Conservation (phyloP, 345 rosid species). For the Hevea brasiliensis region DNA sequence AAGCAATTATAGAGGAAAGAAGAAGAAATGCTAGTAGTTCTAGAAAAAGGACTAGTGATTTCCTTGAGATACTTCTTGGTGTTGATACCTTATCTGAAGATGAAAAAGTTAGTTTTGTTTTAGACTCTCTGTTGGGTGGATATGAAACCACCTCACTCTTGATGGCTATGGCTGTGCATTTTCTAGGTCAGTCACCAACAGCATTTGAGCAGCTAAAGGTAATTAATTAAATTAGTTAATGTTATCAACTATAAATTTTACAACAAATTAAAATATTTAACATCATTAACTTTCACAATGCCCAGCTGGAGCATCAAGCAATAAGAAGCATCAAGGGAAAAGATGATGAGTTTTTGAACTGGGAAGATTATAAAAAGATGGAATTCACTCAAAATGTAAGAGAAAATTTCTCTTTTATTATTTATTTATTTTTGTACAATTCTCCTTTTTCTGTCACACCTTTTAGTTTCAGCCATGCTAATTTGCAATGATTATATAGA, state of each 20-base stretch:
- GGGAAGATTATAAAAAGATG: constrained; percentile 58
- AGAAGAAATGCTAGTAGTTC: constrained; percentile 15
- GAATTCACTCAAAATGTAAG: constrained; percentile 50
- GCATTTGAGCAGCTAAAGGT: constrained; percentile 51
- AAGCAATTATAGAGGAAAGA: constrained; percentile 50
- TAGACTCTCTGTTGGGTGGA: constrained; percentile 61
- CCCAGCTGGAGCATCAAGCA: constrained; percentile 41
- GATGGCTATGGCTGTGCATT: constrained; percentile 47
- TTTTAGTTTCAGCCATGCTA: constrained; percentile 1
- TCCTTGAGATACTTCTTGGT: constrained; percentile 44
- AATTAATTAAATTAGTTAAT: neutral
- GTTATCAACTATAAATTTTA: no score
- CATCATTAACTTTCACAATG: neutral
- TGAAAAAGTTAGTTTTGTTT: constrained; percentile 54
- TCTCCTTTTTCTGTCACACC: neutral
- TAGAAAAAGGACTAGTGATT: constrained; percentile 30
- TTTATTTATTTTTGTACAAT: neutral
- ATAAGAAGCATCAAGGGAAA: constrained; percentile 41
- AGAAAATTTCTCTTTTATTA: neutral
- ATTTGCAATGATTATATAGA: constrained; percentile 7
- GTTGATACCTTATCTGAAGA: constrained; percentile 55
- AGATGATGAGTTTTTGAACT: constrained; percentile 45
- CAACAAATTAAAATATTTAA: no score
- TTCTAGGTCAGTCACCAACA: constrained; percentile 37
- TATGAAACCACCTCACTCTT: constrained; percentile 58